Evolutionary conservation across 495 filamentous ascomycete genomes (phyloP), one percentile per base, ranked within the genome.

Genomic region (Achaetomiella virescens): DNA sequence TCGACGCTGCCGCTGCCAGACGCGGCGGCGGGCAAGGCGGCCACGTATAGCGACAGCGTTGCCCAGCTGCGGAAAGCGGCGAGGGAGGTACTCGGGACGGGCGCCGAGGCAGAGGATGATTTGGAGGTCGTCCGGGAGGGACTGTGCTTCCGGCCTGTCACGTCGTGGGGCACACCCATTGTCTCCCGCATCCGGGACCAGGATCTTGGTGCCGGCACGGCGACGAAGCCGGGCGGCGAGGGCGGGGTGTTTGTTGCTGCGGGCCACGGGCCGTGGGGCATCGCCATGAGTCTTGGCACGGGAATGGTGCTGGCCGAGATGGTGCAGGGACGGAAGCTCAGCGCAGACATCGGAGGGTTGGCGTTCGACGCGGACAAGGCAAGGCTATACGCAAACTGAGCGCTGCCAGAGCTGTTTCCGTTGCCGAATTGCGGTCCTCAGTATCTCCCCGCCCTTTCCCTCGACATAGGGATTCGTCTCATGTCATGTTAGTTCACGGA

Each of bases 261-360:
- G 9, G 89, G 89, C 0, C 88, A 91, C 72, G 85, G 86, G 1
- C 81, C 85, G 11, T 88, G 85, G 85, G 85, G 86, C 0, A 87
- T 88, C 18, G 76, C 75, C 36, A 54, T 82, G 61, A 74, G 75
- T 45, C 62, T 87, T 44, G 86, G 84, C 31, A 87, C 83, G n/a
- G 85, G 86, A 1, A 77, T 76, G 46, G 78, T 85, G n/a, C 63
- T 87, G 61, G 79, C 79, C 3, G 80, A 85, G 69, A 75, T 88
- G 79, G 72, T 84, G 12, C 67, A 75, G 59, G 82, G 81, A 2
- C 61, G 70, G 46, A 58, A 65, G 48, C 65, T 73, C 15, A 77
- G 72, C 36, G 79, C 69, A 1, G 79, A 82, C 70, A 68, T 88
- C 35, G 58, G 62, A 27, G 45, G 36, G 1, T 33, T 69, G 48